phyloP scores from a whole-genome alignment of 148 eudicot species.

The Spergularia marina region DNA sequence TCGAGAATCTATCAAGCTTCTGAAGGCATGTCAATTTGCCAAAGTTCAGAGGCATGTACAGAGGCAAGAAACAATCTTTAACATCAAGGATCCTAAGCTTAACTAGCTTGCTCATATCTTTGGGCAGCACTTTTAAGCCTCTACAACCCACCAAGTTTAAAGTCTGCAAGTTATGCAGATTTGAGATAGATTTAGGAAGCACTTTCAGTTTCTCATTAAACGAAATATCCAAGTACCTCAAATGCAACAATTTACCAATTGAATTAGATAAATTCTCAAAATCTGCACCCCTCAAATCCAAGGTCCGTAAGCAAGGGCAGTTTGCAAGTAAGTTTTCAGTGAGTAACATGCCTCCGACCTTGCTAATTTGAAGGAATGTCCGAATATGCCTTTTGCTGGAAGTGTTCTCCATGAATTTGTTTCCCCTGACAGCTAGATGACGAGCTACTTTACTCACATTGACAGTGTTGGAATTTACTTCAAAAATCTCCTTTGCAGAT shows the following conservation, averaged over 20 bases:
- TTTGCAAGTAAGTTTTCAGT: background rate
- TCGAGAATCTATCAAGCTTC: conserved; percentile 9
- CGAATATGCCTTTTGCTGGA: conserved; percentile 8
- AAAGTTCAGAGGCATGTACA: conserved; percentile 17
- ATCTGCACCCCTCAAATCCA: conserved; percentile 2
- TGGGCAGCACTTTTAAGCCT: conserved; percentile 14
- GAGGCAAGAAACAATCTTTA: background rate
- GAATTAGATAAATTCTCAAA: conserved; percentile 21
- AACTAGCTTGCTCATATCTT: conserved; percentile 16
- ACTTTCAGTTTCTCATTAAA: background rate
- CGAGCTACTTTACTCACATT: conserved; percentile 4
- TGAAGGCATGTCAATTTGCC: conserved; percentile 10
- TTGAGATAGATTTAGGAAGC: conserved; percentile 23
- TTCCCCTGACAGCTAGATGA: conserved; percentile 1
- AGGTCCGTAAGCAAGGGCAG: conserved; percentile 18
- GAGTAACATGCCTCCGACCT: background rate
- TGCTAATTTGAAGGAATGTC: conserved; percentile 4
- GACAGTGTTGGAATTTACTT: background rate
- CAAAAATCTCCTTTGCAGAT: conserved; percentile 12
- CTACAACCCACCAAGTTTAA: conserved; percentile 11
- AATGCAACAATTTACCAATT: conserved; percentile 20
- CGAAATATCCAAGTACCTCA: conserved; percentile 20
- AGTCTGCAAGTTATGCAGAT: conserved; percentile 25
- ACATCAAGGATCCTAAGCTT: conserved; percentile 9
- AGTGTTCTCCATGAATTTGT: background rate